Evolutionary conservation across 257 asterid species (phyloP).

Genomic region (Mentha longifolia): DNA sequence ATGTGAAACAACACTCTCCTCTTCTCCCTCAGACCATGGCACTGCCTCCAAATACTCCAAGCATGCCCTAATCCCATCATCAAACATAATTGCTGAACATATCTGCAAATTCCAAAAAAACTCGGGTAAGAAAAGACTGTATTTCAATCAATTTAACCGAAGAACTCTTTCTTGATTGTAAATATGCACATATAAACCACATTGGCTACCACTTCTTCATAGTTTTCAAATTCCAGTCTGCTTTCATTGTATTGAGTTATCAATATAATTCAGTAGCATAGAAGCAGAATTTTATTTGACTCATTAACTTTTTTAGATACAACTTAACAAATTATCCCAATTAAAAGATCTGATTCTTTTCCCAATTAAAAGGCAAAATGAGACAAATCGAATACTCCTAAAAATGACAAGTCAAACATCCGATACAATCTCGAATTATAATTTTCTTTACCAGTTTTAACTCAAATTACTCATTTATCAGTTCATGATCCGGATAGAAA

Average conservation of each 20-base stretch:
- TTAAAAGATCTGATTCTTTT: background rate
- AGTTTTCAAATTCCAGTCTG: background rate
- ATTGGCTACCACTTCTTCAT: background rate
- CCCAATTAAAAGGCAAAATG: background rate
- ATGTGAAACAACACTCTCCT: constrained; percentile 61
- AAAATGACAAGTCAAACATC: background rate
- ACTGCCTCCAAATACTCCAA: constrained; percentile 81
- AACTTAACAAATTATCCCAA: background rate
- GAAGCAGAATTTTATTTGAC: no score
- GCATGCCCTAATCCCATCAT: constrained; percentile 74
- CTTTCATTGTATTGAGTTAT: no score
- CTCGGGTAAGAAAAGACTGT: constrained; percentile 13
- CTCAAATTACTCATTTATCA: constrained; percentile 9
- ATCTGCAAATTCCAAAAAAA: constrained; percentile 51
- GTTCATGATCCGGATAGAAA: constrained; percentile 12
- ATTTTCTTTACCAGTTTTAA: constrained; percentile 2
- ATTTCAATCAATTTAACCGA: background rate
- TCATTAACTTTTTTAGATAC: no score
- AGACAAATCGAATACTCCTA: background rate
- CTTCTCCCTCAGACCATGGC: constrained; percentile 92
- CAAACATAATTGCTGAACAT: constrained; percentile 74
- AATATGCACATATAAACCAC: background rate
- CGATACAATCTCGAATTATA: background rate
- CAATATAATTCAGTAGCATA: no score
- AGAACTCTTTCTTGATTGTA: background rate